These are phyloP conservation scores for Acanthamoeba triangularis DNA, from an alignment of 208 protist species.

Conservation along the genomic window DNA sequence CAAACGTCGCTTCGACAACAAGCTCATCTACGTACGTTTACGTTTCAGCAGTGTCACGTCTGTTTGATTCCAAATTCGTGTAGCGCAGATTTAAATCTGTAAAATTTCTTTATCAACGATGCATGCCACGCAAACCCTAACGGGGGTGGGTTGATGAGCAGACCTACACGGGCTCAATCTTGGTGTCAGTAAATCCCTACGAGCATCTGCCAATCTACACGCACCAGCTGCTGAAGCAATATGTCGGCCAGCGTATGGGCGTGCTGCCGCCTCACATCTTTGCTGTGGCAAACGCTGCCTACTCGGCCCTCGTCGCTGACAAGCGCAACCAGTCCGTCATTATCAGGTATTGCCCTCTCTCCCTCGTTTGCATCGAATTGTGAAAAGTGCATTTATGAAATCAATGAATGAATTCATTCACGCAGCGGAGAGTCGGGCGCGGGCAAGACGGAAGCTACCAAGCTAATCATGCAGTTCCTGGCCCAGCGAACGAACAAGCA, in stretches of 20 bases:
- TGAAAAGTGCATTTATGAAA: neutral
- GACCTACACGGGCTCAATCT: conserved; percentile 83
- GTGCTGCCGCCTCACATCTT: conserved; percentile 86
- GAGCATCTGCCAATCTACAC: conserved; percentile 83
- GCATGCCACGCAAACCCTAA: neutral
- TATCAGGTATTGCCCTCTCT: conserved; percentile 73
- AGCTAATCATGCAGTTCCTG: conserved; percentile 91
- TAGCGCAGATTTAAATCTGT: neutral
- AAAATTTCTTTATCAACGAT: neutral
- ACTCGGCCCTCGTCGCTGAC: conserved; percentile 80
- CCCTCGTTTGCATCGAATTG: neutral
- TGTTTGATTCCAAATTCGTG: too few relatives aligned
- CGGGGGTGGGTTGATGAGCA: neutral
- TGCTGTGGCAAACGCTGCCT: conserved; percentile 83
- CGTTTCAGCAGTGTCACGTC: too few relatives aligned
- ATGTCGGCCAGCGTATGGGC: conserved; percentile 77
- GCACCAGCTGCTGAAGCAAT: conserved; percentile 81
- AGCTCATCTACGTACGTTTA: conserved; percentile 69
- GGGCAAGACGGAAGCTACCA: conserved; percentile 91
- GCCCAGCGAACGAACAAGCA: conserved; percentile 41
- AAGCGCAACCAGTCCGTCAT: conserved; percentile 85
- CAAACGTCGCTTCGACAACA: conserved; percentile 14
- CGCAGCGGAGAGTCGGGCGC: conserved; percentile 88
- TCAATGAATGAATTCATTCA: neutral
- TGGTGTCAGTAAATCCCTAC: conserved; percentile 68